phyloP scores from a whole-genome alignment of 176 grass and related monocot genomes.

The Hordeum vulgare region DNA sequence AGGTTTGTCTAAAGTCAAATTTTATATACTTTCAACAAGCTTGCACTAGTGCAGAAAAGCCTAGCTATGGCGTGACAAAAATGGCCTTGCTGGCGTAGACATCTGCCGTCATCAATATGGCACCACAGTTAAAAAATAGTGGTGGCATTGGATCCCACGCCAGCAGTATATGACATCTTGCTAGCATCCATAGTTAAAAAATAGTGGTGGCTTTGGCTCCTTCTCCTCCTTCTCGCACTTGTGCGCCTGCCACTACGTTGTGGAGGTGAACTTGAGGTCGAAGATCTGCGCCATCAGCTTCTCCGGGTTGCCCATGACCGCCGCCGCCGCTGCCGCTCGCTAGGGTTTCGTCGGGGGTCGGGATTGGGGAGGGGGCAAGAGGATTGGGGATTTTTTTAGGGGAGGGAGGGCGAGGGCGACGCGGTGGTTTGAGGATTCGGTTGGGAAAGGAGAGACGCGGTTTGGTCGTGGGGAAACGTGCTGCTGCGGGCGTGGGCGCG shows the following conservation, averaged over 20 bases:
- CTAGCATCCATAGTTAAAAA: too few species aligned
- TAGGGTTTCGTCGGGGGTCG: neutral
- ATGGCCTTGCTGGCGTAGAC: too few species aligned
- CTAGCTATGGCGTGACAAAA: too few species aligned
- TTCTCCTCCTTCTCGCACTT: conserved; percentile 99
- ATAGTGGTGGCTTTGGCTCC: too few species aligned
- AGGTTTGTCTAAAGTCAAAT: too few species aligned
- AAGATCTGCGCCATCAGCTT: conserved; percentile 98
- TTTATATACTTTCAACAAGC: too few species aligned
- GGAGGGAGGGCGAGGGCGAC: neutral
- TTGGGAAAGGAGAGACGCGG: conserved; percentile 22
- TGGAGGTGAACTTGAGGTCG: conserved; percentile 94
- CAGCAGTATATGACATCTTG: too few species aligned
- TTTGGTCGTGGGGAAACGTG: conserved; percentile 11
- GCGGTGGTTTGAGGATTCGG: neutral
- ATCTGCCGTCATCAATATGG: too few species aligned
- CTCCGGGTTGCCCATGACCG: conserved; percentile 87
- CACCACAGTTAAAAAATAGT: too few species aligned
- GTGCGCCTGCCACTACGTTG: conserved; percentile 81
- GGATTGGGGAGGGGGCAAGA: neutral
- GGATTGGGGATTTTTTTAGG: neutral
- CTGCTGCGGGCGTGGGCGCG: conserved; percentile 1
- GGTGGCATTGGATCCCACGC: too few species aligned
- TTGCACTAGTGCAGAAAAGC: too few species aligned
- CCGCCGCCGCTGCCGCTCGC: neutral